phyloP scores from a whole-genome alignment of 2,329 filamentous ascomycete genomes.

The Hymenoscyphus salicellus region DNA sequence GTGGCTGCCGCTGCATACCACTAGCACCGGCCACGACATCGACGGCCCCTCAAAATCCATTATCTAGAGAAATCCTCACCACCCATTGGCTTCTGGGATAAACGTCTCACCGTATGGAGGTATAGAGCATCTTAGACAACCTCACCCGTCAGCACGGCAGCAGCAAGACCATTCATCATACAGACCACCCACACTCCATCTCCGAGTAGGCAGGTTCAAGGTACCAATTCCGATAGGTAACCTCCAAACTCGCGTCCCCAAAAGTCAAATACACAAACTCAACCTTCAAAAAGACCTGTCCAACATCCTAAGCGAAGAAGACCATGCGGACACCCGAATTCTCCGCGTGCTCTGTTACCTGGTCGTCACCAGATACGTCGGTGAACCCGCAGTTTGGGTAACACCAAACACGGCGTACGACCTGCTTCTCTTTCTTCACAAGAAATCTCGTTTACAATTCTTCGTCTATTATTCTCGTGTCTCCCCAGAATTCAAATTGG shows the following conservation, averaged over 20 bases:
- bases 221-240: conserved; percentile 16
- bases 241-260: background rate
- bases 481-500: background rate
- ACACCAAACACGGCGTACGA: background rate
- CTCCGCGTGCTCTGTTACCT: conserved; percentile 19
- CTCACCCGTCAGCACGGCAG: conserved; percentile 15
- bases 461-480: background rate
- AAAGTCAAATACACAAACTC: background rate
- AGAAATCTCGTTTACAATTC: background rate
- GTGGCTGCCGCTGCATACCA: conserved; percentile 16
- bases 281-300: background rate
- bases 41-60: conserved; percentile 7
- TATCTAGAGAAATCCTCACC: background rate
- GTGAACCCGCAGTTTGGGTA: background rate
- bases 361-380: conserved; percentile 20
- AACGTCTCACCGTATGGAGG: conserved; percentile 10
- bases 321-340: conserved; percentile 28
- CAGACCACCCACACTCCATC: background rate
- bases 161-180: background rate
- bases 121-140: background rate
- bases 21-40: conserved; percentile 6
- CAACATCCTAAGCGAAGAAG: background rate
- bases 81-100: conserved; percentile 10
- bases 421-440: too few relatives aligned
- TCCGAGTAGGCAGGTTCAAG: conserved; percentile 11